Base-by-base conservation (phyloP, 106 monocot species). In the Triglochin maritima region DNA sequence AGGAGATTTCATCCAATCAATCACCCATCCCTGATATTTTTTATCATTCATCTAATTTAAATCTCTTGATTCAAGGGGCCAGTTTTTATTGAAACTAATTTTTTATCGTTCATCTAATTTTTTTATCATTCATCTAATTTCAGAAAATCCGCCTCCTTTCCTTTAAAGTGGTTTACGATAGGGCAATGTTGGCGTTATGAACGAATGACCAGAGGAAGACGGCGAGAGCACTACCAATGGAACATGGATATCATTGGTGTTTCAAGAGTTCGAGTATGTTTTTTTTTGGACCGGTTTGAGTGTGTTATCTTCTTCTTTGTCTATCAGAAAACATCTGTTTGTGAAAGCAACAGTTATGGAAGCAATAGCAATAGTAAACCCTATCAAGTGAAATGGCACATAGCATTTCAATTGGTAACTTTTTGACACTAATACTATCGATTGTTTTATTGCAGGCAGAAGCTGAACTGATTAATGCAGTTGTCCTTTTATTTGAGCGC, bases 171-270 rank as follows among this genome's bases (percentile, higher is more conserved):
- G 96, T 98, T 88, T 79, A 91, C 96, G 46, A 91, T 98, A 76
- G 96, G 96, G 66, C 96, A 98, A 55, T 98, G 96, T 69, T 98
- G 96, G 96, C 78, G 96, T 14, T 98, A 98, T 84, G 96, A 98
- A 65, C 77, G 96, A 15, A 98, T 98, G 96, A 98, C 96, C 62
- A 80, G 96, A 77, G 96, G 96, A 76, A 83, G 96, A 66, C 87
- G 96, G 5, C 76, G 96, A 65, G 96, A 98, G 72, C 96, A 98
- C 76, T 98, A 88, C 65, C 96, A 98, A 63, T 98, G 96, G 96
- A 98, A 98, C 65, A 98, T 98, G 96, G 91, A 98, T 79, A 88
- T 98, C 17, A 69, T 98, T 71, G 96, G 96, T 57, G 72, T 86
- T 62, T 67, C 91, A 57, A 82, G 66, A 88, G 88, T 98, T 63